Evolutionary conservation across 202 grass and related monocot species (phyloP).

Genomic region (Setaria viridis): DNA sequence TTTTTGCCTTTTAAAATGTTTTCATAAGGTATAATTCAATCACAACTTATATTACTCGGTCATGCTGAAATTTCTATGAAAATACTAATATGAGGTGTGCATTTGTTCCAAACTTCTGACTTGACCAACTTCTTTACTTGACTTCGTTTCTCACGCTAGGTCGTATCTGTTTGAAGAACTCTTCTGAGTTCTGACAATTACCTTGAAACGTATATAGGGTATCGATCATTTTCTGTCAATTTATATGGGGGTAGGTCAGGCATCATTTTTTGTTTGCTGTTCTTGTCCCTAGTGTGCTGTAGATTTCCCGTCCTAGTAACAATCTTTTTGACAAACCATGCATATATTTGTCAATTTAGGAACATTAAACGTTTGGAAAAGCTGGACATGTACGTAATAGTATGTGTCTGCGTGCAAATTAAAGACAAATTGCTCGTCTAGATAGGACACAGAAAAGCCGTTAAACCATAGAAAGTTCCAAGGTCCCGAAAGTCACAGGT

Average conservation of each 20-base stretch:
- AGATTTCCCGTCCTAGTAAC: not conserved
- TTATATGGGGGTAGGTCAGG: not conserved
- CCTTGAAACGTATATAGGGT: not conserved
- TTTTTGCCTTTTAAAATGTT: too few relatives aligned
- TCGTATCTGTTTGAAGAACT: conserved; percentile 27
- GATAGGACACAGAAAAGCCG: not conserved
- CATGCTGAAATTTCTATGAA: not conserved
- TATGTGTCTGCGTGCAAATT: too few relatives aligned
- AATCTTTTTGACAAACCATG: not conserved
- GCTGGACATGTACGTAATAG: not conserved
- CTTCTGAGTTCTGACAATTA: not conserved
- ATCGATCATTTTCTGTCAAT: conserved; percentile 29
- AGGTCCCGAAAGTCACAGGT: not conserved
- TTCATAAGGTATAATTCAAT: too few relatives aligned
- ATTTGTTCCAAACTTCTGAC: not conserved
- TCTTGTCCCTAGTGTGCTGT: not conserved
- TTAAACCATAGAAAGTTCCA: not conserved
- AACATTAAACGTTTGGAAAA: not conserved
- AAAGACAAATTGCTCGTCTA: not conserved
- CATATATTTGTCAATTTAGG: not conserved
- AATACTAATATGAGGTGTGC: conserved; percentile 21
- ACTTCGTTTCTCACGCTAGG: not conserved
- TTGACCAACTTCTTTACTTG: conserved; percentile 29
- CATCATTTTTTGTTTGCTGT: not conserved
- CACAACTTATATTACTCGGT: not conserved